Conservation (phyloP, 2,329 filamentous ascomycete species). For the Fusarium begoniae region DNA sequence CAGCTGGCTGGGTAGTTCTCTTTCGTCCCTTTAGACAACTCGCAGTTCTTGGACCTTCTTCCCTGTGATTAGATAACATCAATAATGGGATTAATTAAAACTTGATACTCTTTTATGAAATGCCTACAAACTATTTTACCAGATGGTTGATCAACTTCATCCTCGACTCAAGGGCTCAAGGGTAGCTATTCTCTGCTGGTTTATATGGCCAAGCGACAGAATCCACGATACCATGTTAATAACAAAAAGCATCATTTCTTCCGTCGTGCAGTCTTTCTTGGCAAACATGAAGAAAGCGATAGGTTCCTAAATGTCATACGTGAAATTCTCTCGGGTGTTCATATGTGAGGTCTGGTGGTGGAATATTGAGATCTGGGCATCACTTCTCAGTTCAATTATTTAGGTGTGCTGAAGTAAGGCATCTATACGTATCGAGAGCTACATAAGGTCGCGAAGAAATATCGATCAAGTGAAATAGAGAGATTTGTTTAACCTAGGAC, state of each 20-base stretch:
- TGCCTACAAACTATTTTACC: not conserved
- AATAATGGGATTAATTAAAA: not conserved
- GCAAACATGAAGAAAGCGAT: no score
- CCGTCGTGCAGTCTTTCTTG: not conserved
- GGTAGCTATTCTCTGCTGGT: not conserved
- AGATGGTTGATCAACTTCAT: not conserved
- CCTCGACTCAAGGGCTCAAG: not conserved
- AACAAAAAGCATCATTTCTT: not conserved
- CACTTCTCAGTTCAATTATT: no score
- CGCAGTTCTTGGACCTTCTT: not conserved
- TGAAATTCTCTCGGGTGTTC: not conserved
- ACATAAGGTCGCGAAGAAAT: no score
- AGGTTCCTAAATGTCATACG: not conserved
- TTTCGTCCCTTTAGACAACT: not conserved
- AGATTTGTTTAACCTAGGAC: not conserved
- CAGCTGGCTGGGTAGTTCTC: not conserved
- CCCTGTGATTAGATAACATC: not conserved
- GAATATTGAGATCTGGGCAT: not conserved
- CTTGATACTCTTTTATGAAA: no score
- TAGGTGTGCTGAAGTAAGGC: accelerated
- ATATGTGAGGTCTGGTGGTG: not conserved
- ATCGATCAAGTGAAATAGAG: accelerated
- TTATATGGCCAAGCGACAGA: not conserved
- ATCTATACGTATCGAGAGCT: no score
- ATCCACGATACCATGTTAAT: no score